These are phyloP conservation scores for Ophiocordyceps camponoti-floridani DNA, from an alignment of 2,329 filamentous ascomycete species.

Conservation along the genomic window DNA sequence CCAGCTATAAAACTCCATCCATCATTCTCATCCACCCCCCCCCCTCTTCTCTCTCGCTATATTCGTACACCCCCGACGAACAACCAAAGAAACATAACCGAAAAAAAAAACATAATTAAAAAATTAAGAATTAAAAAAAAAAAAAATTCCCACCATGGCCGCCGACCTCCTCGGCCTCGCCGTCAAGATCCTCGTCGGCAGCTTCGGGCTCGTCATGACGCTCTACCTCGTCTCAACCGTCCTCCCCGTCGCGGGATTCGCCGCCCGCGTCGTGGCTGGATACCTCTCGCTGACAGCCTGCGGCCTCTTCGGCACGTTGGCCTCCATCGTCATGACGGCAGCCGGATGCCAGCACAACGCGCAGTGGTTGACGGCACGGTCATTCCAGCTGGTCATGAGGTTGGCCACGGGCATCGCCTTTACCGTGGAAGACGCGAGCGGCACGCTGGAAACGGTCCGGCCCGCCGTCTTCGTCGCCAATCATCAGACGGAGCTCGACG, in stretches of 20 bases:
- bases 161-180: conserved; percentile 16
- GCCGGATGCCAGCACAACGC: conserved; percentile 56
- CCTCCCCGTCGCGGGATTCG: conserved; percentile 44
- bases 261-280: conserved; percentile 47
- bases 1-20: too few species aligned
- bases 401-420: conserved; percentile 63
- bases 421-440: conserved; percentile 46
- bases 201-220: conserved; percentile 28
- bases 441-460: conserved; percentile 44
- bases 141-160: conserved; percentile 2
- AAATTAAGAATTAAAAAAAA: too few species aligned
- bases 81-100: too few species aligned
- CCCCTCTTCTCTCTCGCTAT: not conserved
- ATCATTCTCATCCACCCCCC: too few species aligned
- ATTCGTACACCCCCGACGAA: too few species aligned
- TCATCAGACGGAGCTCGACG: conserved; percentile 91
- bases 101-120: not conserved
- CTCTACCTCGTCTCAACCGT: conserved; percentile 46
- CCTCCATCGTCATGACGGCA: conserved; percentile 52
- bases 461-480: conserved; percentile 88
- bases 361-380: conserved; percentile 69
- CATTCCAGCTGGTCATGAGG: conserved; percentile 67
- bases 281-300: conserved; percentile 43
- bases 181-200: conserved; percentile 31
- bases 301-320: conserved; percentile 58